Percentiles rank a stretch among this genome's conserved stretches.
Conservation (phyloP, 2,329 filamentous ascomycete species). For the Phialophora macrospora region DNA sequence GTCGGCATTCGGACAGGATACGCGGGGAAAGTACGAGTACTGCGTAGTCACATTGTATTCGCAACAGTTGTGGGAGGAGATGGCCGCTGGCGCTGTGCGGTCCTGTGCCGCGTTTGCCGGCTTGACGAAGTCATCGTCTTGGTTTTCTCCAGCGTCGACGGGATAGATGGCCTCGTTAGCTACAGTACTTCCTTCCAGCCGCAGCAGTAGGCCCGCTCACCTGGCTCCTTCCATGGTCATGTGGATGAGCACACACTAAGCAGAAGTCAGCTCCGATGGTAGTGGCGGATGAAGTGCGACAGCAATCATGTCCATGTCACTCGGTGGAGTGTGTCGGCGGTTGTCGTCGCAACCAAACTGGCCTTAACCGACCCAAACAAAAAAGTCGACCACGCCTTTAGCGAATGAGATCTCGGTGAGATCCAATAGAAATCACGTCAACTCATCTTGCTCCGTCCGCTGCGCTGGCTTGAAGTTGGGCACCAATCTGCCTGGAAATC, state of each 20-base stretch:
- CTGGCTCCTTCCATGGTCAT: not conserved
- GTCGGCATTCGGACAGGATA: not conserved
- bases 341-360: slow-evolving; percentile 11
- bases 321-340: not conserved
- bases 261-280: not conserved
- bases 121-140: not conserved
- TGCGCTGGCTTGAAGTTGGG: not conserved
- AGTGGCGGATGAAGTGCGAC: not conserved
- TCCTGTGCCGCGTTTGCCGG: slow-evolving; percentile 8
- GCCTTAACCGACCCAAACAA: slow-evolving; percentile 7
- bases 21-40: not conserved
- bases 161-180: not conserved
- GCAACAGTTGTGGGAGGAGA: not conserved
- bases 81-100: not conserved
- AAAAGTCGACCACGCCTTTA: slow-evolving; percentile 2
- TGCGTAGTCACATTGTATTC: not conserved
- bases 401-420: slow-evolving; percentile 4
- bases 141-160: not conserved
- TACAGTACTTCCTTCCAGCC: not conserved
- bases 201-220: not conserved
- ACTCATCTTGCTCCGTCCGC: not conserved
- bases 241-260: not conserved
- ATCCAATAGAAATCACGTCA: not conserved
- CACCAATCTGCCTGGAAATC: not conserved
- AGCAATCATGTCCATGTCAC: not conserved